These are phyloP conservation scores for Cutaneotrichosporon sp. DNA, from an alignment of 1,284 basidiomycete genomes.

Conservation along the genomic window DNA sequence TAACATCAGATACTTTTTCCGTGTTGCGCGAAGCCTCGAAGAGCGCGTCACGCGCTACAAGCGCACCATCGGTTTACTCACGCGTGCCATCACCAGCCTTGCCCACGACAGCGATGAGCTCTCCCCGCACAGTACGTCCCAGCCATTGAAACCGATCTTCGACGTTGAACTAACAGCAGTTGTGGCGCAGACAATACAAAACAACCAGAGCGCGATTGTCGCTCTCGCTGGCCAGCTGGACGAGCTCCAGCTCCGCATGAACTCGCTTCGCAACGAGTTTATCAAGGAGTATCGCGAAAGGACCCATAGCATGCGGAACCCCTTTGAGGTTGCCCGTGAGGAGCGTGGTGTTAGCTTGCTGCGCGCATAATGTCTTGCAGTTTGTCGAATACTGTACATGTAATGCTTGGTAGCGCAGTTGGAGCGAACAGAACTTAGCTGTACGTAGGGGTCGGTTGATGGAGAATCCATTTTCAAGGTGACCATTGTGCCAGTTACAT, in stretches of 20 bases:
- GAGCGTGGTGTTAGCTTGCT: conserved; percentile 26
- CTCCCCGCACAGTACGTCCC: conserved; percentile 32
- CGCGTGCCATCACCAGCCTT: conserved; percentile 32
- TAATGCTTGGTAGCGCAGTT: too few relatives aligned
- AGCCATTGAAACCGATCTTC: neutral
- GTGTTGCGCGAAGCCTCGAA: conserved; percentile 28
- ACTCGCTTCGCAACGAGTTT: conserved; percentile 26
- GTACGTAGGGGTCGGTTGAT: too few relatives aligned
- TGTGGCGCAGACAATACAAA: conserved; percentile 42
- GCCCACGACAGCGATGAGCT: conserved; percentile 26
- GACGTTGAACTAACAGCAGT: conserved; percentile 22
- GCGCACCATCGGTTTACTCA: conserved; percentile 37
- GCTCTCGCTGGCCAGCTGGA: conserved; percentile 39
- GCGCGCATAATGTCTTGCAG: neutral
- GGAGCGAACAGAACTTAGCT: too few relatives aligned
- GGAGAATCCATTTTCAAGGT: too few relatives aligned
- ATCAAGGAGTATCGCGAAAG: conserved; percentile 34
- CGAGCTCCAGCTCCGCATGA: conserved; percentile 33
- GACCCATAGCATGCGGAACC: conserved; percentile 39
- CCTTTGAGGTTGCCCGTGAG: conserved; percentile 44
- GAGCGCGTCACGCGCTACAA: conserved; percentile 39
- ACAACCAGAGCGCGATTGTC: conserved; percentile 39
- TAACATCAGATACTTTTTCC: conserved; percentile 29
- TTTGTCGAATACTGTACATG: too few relatives aligned
- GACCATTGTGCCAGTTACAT: too few relatives aligned